Conservation (phyloP, 2,329 filamentous ascomycete species). For the Paecilomyces sp. region DNA sequence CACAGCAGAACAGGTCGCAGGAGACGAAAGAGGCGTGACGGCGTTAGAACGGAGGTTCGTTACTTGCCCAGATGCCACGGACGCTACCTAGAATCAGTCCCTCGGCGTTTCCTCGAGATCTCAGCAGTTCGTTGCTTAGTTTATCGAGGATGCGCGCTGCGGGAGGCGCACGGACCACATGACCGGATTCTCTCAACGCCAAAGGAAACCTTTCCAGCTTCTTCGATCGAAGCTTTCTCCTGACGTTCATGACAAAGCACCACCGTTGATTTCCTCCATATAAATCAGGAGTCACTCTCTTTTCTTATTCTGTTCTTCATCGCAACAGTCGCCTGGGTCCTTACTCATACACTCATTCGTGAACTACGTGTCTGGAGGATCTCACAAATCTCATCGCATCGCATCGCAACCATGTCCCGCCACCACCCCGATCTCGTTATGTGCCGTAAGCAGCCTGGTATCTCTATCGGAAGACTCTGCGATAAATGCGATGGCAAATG, state of each 20-base stretch:
- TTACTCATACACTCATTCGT: background rate
- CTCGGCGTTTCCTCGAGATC: background rate
- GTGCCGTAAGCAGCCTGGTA: conserved; percentile 98
- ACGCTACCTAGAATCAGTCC: background rate
- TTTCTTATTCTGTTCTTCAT: background rate
- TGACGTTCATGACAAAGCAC: background rate
- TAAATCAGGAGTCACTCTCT: background rate
- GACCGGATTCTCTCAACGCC: background rate
- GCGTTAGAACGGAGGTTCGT: background rate
- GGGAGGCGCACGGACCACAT: conserved; percentile 2
- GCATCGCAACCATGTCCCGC: conserved; percentile 64
- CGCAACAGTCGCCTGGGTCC: background rate
- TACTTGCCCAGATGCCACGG: background rate
- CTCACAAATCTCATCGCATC: background rate
- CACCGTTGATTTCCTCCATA: background rate
- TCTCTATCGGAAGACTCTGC: conserved; percentile 96
- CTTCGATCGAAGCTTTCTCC: background rate
- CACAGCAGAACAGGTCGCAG: background rate
- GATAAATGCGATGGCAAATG: conserved; percentile 99
- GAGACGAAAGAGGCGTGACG: background rate
- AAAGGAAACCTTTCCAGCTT: conserved; percentile 1
- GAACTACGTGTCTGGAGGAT: background rate
- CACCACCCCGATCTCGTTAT: conserved; percentile 98
- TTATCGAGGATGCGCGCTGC: background rate
- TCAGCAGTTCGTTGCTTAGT: background rate